Evolutionary conservation across 2,329 filamentous ascomycete genomes (phyloP), one percentile per base, ranked within the genome.

Genomic region (Pseudogymnoascus verrucosus): DNA sequence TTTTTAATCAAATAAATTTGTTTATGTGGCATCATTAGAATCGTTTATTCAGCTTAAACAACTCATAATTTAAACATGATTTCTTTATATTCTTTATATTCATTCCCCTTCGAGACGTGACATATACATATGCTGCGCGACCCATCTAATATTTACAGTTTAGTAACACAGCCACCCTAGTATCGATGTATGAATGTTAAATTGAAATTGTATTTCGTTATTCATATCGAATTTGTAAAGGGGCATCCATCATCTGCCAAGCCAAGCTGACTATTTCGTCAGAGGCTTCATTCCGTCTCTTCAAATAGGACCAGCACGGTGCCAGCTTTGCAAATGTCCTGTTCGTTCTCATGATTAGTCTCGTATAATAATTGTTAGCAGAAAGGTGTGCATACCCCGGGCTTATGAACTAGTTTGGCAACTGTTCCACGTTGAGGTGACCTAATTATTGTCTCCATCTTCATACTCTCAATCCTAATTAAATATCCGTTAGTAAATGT

Each of bases 391-490:
- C 86, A 80, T 80, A 90, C 88, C 65, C 90, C 90, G 77, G 88
- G 84, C 71, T 87, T 85, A 72, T 92, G 89, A 40, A 89, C 88
- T 64, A 93, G 76, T 73, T 85, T 88, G 74, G 89, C 87, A 66
- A 93, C 83, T 0, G 86, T 78, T 5, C 89, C 89, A 64, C 85
- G 82, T 67, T 90, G 88, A 6, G 89, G 89, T 62, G 89, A 90
- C 65, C 89, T 82, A 69, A 93, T 92, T 1, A 92, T 87, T 1
- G 89, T 93, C 74, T 93, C 89, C 89, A 93, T 93, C 80, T 93
- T 93, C 89, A 93, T 93, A 64, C 89, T 92, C 76, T 93, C 89
- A 71, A 93, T 92, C 1, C 84, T 87, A 64, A 14, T 51, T 12
- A 19, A 14, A 23, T 12, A 36, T 42, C 5, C 2, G 26, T 40